A percentile compares a stretch with the other conserved stretches of the same genome.
Conservation (phyloP, 2,329 filamentous ascomycete genomes). For the Domatiomyces globalis region DNA sequence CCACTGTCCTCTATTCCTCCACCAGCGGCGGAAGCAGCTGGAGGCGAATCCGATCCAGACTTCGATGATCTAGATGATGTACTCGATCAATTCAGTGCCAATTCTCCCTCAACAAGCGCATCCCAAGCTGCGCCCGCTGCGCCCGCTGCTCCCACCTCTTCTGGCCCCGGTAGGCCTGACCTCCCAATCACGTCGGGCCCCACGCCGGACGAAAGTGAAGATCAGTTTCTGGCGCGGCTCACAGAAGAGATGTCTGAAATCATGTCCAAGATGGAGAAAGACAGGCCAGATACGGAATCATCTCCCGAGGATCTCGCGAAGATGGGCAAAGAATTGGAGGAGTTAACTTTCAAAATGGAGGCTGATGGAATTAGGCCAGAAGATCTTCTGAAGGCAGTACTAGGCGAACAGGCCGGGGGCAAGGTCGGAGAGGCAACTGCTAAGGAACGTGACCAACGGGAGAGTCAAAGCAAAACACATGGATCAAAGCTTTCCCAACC, state of each 20-base stretch:
- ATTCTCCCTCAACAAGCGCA: slow-evolving; percentile 22
- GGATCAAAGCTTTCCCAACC: slow-evolving; percentile 5
- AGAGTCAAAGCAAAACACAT: neutral
- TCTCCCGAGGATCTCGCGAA: slow-evolving; percentile 15
- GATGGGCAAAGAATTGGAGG: slow-evolving; percentile 19
- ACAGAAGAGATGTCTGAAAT: slow-evolving; percentile 18
- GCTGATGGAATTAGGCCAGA: slow-evolving; percentile 19
- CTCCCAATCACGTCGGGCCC: slow-evolving; percentile 20
- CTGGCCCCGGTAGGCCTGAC: slow-evolving; percentile 23
- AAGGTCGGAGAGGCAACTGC: slow-evolving; percentile 10
- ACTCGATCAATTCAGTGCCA: slow-evolving; percentile 72
- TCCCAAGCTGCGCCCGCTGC: slow-evolving; percentile 17
- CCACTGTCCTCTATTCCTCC: neutral
- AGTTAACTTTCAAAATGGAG: slow-evolving; percentile 22
- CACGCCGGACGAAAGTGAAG: slow-evolving; percentile 16
- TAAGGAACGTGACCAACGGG: slow-evolving; percentile 20
- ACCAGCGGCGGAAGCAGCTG: slow-evolving; percentile 18
- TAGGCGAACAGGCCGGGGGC: slow-evolving; percentile 18
- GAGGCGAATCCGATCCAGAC: slow-evolving; percentile 70
- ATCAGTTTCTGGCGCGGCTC: slow-evolving; percentile 17
- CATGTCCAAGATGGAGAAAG: slow-evolving; percentile 12
- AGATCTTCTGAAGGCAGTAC: slow-evolving; percentile 21
- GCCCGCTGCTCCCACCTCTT: slow-evolving; percentile 19
- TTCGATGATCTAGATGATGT: slow-evolving; percentile 94
- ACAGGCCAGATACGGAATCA: slow-evolving; percentile 8